Evolutionary conservation across 1,284 basidiomycete species (phyloP).

Genomic region (Cystobasidium slooffiae): DNA sequence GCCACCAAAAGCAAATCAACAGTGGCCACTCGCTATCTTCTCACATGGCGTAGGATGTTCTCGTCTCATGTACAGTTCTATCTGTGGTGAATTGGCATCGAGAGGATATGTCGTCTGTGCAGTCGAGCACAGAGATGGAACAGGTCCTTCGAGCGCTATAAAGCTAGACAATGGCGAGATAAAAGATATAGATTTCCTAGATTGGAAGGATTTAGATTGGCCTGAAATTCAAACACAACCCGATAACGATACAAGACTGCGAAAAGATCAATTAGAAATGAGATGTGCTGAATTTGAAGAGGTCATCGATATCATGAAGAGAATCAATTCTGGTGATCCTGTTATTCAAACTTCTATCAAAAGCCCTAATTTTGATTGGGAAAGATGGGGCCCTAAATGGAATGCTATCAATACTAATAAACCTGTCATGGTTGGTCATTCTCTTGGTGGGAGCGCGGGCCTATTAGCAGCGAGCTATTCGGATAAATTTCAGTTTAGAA

Average conservation of each 20-base stretch:
- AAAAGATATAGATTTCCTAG: slow-evolving; percentile 56
- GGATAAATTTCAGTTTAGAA: slow-evolving; percentile 43
- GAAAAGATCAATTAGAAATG: slow-evolving; percentile 60
- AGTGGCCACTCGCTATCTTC: slow-evolving; percentile 62
- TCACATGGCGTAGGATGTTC: slow-evolving; percentile 59
- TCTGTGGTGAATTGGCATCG: slow-evolving; percentile 60
- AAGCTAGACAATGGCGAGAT: slow-evolving; percentile 54
- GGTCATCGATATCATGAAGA: slow-evolving; percentile 56
- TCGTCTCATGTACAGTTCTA: slow-evolving; percentile 59
- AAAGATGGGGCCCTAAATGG: slow-evolving; percentile 39
- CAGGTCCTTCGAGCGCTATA: slow-evolving; percentile 59
- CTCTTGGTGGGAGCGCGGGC: slow-evolving; percentile 38
- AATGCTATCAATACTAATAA: slow-evolving; percentile 28
- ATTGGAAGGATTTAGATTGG: slow-evolving; percentile 63
- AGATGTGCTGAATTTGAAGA: slow-evolving; percentile 60
- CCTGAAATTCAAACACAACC: slow-evolving; percentile 56
- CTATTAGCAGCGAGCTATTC: slow-evolving; percentile 33
- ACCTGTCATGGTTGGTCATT: slow-evolving; percentile 42
- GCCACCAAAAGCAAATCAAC: slow-evolving; percentile 46
- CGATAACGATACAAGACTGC: slow-evolving; percentile 58
- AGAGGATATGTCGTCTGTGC: slow-evolving; percentile 61
- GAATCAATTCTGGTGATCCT: slow-evolving; percentile 54
- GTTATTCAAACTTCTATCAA: slow-evolving; percentile 31
- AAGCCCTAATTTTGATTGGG: slow-evolving; percentile 36
- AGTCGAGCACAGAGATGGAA: slow-evolving; percentile 63